Conservation (phyloP, 2,329 filamentous ascomycete genomes). For the Fusarium nematophilum region DNA sequence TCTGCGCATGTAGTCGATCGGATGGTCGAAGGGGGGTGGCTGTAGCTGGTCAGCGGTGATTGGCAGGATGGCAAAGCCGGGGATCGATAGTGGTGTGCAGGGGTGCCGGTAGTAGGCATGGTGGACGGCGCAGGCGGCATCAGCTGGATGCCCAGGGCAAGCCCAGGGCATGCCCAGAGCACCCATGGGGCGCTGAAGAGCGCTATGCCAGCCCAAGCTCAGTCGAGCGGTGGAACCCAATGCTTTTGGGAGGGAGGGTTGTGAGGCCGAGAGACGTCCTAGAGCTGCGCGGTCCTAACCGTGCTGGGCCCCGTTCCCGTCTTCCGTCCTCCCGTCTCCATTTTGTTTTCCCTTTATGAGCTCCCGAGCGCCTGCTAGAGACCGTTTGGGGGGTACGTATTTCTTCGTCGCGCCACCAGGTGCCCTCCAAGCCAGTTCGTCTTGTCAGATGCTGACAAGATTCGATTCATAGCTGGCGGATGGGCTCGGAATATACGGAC, state of each 20-base stretch:
- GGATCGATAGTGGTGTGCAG: conserved; percentile 43
- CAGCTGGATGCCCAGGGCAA: conserved; percentile 42
- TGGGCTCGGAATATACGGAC: too few relatives aligned
- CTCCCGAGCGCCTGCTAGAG: conserved; percentile 5
- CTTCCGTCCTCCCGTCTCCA: conserved; percentile 43
- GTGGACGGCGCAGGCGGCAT: conserved; percentile 37
- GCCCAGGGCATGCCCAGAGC: conserved; percentile 36
- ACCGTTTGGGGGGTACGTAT: conserved; percentile 17
- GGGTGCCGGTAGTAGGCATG: conserved; percentile 43
- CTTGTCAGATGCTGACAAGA: too few relatives aligned
- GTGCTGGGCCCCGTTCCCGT: conserved; percentile 43
- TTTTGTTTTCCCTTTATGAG: conserved; percentile 36
- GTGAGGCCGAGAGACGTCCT: conserved; percentile 25
- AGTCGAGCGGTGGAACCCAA: conserved; percentile 32
- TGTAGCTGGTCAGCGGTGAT: conserved; percentile 39
- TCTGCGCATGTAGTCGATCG: conserved; percentile 36
- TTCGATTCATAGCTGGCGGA: too few relatives aligned
- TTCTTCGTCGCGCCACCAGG: conserved; percentile 2
- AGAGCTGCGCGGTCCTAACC: conserved; percentile 42
- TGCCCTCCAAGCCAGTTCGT: background rate
- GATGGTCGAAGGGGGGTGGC: conserved; percentile 32
- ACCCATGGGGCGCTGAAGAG: conserved; percentile 29
- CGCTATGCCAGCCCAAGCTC: conserved; percentile 17
- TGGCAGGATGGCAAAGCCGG: conserved; percentile 25
- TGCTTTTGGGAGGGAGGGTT: conserved; percentile 25